Evolutionary conservation across 2,329 filamentous ascomycete genomes (phyloP).

Genomic region (Epichloe amarillans): DNA sequence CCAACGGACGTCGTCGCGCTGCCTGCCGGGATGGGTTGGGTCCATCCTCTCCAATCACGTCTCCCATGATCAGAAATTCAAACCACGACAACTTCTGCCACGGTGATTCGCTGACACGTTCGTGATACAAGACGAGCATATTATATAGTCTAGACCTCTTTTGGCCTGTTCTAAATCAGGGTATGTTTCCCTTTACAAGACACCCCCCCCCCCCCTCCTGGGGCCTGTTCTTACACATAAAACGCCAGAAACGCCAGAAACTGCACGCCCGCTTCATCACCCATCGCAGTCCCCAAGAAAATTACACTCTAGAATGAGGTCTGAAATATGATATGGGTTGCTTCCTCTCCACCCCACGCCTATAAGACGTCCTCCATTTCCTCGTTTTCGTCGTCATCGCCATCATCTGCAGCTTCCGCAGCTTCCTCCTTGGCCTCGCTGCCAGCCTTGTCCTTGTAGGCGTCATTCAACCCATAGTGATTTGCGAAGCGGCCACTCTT

Average conservation of each 20-base stretch:
- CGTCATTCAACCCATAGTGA: conserved; percentile 67
- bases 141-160: conserved; percentile 2
- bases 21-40: no score
- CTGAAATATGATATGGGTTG: no score
- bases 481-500: conserved; percentile 76
- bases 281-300: background rate
- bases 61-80: no score
- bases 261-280: background rate
- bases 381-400: conserved; percentile 52
- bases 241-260: background rate
- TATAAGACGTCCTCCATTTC: conserved; percentile 68
- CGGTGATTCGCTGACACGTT: background rate
- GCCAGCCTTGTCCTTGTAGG: conserved; percentile 25
- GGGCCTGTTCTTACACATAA: background rate
- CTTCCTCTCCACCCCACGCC: conserved; percentile 6
- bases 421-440: conserved; percentile 37
- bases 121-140: background rate
- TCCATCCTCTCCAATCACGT: background rate
- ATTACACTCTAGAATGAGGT: no score
- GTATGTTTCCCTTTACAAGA: conserved; percentile 9
- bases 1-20: no score
- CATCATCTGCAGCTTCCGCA: conserved; percentile 45
- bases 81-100: no score
- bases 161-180: conserved; percentile 11
- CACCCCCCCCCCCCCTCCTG: background rate